These are phyloP conservation scores for Morella rubra DNA, from an alignment of 306 rosid genomes.

Conservation along the genomic window DNA sequence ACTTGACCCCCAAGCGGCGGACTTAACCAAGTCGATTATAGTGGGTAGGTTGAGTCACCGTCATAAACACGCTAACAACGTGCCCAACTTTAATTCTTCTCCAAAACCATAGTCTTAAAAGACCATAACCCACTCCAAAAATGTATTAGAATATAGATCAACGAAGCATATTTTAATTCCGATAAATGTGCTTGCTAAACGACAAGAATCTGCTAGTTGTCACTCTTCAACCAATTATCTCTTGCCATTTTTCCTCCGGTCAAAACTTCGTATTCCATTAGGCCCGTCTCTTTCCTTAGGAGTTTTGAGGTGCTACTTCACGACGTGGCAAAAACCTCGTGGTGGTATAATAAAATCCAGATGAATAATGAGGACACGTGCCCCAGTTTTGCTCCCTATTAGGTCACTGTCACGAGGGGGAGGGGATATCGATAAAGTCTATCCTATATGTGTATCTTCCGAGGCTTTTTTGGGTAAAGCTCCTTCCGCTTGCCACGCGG, in stretches of 20 bases:
- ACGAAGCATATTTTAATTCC: conserved; percentile 28
- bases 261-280: conserved; percentile 36
- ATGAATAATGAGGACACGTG: conserved; percentile 36
- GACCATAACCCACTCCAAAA: neutral
- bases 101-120: neutral
- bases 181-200: conserved; percentile 30
- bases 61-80: conserved; percentile 33
- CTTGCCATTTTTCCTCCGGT: conserved; percentile 32
- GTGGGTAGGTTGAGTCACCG: conserved; percentile 35
- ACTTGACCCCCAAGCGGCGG: conserved; percentile 1
- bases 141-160: too few relatives aligned
- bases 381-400: conserved; percentile 1
- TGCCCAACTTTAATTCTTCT: conserved; percentile 49
- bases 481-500: conserved; percentile 41
- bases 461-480: neutral
- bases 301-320: conserved; percentile 16
- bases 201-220: conserved; percentile 55
- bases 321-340: conserved; percentile 49
- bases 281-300: conserved; percentile 35
- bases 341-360: conserved; percentile 23
- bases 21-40: neutral
- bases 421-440: too few relatives aligned
- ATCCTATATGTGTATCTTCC: too few relatives aligned
- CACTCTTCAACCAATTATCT: conserved; percentile 28
- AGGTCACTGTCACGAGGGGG: neutral